A percentile compares a stretch with the other conserved stretches of the same genome.
These are phyloP conservation scores for Psilocybe sp. DNA, from an alignment of 768 basidiomycete species.

Conservation along the genomic window DNA sequence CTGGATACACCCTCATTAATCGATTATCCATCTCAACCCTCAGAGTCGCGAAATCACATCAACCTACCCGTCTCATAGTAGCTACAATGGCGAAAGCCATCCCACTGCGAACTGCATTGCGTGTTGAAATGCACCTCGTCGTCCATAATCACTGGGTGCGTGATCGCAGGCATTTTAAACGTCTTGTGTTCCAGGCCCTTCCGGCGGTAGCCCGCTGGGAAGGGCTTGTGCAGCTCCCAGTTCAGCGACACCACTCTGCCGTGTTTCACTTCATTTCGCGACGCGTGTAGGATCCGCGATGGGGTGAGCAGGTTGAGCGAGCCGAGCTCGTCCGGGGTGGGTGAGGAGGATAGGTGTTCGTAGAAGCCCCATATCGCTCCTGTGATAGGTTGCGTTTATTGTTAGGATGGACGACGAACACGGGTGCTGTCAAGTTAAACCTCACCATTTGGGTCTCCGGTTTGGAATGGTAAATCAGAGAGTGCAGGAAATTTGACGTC, in stretches of 20 bases:
- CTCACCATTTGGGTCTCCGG: slow-evolving; percentile 17
- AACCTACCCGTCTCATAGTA: slow-evolving; percentile 18
- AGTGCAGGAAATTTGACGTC: slow-evolving; percentile 17
- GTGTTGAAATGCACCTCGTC: slow-evolving; percentile 22
- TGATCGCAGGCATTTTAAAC: slow-evolving; percentile 11
- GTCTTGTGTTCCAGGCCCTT: slow-evolving; percentile 18
- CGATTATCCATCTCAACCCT: background rate
- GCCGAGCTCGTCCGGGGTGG: slow-evolving; percentile 17
- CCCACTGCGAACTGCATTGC: slow-evolving; percentile 24
- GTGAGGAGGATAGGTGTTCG: slow-evolving; percentile 16
- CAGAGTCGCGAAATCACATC: background rate
- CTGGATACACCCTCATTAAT: slow-evolving; percentile 3
- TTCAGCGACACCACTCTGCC: slow-evolving; percentile 21
- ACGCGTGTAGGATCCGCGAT: slow-evolving; percentile 16
- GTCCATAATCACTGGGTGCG: slow-evolving; percentile 13
- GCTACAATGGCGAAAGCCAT: slow-evolving; percentile 21
- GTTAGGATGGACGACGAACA: background rate
- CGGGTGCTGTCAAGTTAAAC: background rate
- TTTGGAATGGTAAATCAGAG: slow-evolving; percentile 17
- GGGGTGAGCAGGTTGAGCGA: slow-evolving; percentile 21
- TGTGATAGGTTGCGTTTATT: background rate
- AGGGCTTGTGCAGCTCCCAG: slow-evolving; percentile 22
- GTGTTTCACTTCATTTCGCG: slow-evolving; percentile 14
- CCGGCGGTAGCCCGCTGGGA: slow-evolving; percentile 12
- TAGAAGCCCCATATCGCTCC: slow-evolving; percentile 26